phyloP scores from a whole-genome alignment of 371 early-diverging fungal genomes.

The Mortierella sp. region DNA sequence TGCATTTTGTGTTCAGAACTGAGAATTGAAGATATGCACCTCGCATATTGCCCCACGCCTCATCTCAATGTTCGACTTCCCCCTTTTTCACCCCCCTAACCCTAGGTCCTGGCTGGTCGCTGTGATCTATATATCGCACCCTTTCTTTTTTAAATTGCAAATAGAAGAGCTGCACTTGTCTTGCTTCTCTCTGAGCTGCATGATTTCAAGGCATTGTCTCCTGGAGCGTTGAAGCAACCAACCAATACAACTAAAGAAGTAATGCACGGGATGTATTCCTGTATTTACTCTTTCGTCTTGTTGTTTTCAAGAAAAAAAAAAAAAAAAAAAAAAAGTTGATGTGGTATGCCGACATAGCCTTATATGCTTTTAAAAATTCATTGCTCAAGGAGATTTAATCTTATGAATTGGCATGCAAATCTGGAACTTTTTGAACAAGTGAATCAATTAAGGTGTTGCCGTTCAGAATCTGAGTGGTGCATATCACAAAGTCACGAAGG shows the following conservation, averaged over 20 bases:
- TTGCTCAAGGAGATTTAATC: neutral
- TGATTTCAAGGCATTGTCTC: neutral
- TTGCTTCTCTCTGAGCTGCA: neutral
- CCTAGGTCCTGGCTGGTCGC: neutral
- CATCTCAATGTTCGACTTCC: neutral
- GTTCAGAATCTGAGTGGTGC: slow-evolving; percentile 90
- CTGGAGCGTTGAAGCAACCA: neutral
- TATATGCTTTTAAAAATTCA: neutral
- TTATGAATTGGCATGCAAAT: slow-evolving; percentile 29
- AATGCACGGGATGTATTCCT: no score
- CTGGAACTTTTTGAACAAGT: slow-evolving; percentile 61
- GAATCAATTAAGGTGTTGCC: slow-evolving; percentile 81
- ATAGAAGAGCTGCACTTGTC: neutral
- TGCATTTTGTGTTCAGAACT: neutral
- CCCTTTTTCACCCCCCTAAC: slow-evolving; percentile 5
- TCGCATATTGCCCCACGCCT: neutral
- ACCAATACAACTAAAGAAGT: neutral
- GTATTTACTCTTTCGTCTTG: no score
- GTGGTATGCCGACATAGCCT: no score
- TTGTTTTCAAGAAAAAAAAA: no score
- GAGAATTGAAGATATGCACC: neutral
- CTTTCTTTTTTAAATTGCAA: neutral
- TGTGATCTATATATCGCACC: neutral
- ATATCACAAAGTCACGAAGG: slow-evolving; percentile 85
- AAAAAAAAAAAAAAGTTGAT: no score